Evolutionary conservation across 345 rosid genomes (phyloP).

Genomic region (Populus simonii): DNA sequence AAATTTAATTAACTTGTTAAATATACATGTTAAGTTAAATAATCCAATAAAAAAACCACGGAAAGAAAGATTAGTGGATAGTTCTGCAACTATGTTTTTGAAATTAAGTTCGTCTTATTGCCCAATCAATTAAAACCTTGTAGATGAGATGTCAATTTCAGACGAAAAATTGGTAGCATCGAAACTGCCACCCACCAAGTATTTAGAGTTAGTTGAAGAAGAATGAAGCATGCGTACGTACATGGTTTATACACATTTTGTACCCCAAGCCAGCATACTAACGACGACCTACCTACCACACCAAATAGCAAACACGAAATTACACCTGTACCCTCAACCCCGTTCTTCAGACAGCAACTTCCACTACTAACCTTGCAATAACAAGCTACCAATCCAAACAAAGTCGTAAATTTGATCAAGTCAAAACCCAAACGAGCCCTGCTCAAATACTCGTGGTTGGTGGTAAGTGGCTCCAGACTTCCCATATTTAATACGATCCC

Average conservation of each 20-base stretch:
- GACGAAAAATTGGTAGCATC: not conserved
- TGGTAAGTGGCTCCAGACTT: not conserved
- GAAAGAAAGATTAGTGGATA: not conserved
- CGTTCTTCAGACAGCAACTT: not conserved
- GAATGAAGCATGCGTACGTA: not conserved
- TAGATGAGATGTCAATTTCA: not conserved
- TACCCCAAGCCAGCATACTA: not conserved
- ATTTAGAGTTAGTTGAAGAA: not conserved
- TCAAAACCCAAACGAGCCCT: not conserved
- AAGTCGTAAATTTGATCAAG: not conserved
- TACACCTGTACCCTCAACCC: not conserved
- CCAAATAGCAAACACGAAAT: not conserved
- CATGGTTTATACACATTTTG: not conserved
- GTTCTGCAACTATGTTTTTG: no score
- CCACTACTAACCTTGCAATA: not conserved
- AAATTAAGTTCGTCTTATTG: no score
- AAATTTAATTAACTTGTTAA: no score
- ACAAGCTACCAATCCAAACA: not conserved
- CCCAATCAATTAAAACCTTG: not conserved
- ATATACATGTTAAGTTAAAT: no score
- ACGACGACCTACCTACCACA: not conserved
- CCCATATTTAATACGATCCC: not conserved
- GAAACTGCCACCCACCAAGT: not conserved
- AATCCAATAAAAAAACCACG: no score
- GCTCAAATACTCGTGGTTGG: not conserved